Evolutionary conservation across 495 filamentous ascomycete species (phyloP).

Genomic region (Xylaria longipes): DNA sequence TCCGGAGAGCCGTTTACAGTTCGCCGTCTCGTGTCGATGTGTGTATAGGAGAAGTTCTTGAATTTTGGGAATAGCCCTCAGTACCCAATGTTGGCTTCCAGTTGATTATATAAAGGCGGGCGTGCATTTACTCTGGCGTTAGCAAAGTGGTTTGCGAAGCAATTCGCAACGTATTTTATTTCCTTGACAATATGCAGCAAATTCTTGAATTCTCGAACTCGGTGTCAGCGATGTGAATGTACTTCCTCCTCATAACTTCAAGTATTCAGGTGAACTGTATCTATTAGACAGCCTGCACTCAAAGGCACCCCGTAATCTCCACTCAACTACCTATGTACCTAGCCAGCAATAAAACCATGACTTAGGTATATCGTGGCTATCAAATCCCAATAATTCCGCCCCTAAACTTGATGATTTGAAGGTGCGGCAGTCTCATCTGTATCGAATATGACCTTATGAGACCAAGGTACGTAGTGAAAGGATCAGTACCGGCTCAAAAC

Average conservation of each 20-base stretch:
- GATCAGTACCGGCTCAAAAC: not conserved
- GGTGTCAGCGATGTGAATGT: not conserved
- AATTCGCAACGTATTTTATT: slow-evolving; percentile 9
- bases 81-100: not conserved
- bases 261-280: not conserved
- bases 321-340: not conserved
- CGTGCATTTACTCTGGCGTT: slow-evolving; percentile 25
- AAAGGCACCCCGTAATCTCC: not conserved
- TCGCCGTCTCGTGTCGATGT: not conserved
- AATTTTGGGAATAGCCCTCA: not conserved
- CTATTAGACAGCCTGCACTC: not conserved
- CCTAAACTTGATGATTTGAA: not conserved
- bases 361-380: not conserved
- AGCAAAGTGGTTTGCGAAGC: slow-evolving; percentile 8
- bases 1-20: not conserved
- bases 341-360: not conserved
- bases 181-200: not conserved
- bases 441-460: not conserved
- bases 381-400: not conserved
- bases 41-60: not conserved
- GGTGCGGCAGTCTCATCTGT: not conserved
- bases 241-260: not conserved
- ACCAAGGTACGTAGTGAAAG: not conserved
- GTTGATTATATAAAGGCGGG: slow-evolving; percentile 6
- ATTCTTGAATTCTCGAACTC: not conserved